phyloP scores from a whole-genome alignment of 2,329 filamentous ascomycete genomes.

The Aspergillus sp. region DNA sequence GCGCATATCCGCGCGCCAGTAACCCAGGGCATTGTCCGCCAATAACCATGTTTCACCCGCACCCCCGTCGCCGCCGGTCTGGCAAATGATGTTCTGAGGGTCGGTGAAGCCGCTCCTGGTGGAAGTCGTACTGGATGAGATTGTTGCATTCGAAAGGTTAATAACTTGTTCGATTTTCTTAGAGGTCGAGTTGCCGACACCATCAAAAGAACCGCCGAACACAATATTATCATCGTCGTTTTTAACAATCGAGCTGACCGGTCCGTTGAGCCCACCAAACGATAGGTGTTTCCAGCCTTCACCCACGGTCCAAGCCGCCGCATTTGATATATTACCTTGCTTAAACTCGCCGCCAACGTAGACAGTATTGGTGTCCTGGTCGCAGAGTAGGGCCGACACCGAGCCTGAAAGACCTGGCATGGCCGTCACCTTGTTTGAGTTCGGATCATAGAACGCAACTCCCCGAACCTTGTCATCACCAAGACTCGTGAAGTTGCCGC shows the following conservation, averaged over 20 bases:
- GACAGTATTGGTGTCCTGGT: conserved; percentile 72
- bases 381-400: conserved; percentile 80
- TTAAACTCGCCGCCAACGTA: conserved; percentile 89
- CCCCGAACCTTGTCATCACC: conserved; percentile 73
- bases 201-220: conserved; percentile 88
- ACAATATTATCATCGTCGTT: conserved; percentile 79
- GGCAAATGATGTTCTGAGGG: conserved; percentile 80
- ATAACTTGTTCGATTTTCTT: conserved; percentile 72
- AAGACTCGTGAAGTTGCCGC: conserved; percentile 93
- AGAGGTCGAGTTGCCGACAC: conserved; percentile 73
- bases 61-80: conserved; percentile 64
- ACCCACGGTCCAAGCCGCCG: conserved; percentile 72
- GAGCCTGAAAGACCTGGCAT: conserved; percentile 78
- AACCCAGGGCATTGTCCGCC: conserved; percentile 71
- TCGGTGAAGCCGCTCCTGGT: conserved; percentile 68
- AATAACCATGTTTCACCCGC: conserved; percentile 82
- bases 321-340: conserved; percentile 80
- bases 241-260: conserved; percentile 81
- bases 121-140: conserved; percentile 64
- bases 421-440: conserved; percentile 68
- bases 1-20: conserved; percentile 78
- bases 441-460: conserved; percentile 77
- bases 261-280: conserved; percentile 93
- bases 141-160: conserved; percentile 76
- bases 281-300: conserved; percentile 76